phyloP scores from a whole-genome alignment of 371 early-diverging fungal species.

The Saksenaea oblongispora region DNA sequence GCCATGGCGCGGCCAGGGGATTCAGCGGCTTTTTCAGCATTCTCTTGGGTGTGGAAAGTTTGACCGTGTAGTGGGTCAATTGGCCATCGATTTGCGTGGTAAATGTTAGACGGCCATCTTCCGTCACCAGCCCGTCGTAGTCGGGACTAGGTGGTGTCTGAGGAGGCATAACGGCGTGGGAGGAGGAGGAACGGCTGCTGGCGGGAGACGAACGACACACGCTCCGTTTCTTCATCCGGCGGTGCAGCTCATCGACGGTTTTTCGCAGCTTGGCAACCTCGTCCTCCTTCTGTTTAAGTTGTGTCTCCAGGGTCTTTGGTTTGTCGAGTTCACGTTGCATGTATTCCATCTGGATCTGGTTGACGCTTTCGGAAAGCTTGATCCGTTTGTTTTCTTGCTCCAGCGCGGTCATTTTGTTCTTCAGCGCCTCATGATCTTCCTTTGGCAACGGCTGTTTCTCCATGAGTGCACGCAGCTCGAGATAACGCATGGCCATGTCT shows the following conservation, averaged over 20 bases:
- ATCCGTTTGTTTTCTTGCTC: constrained; percentile 33
- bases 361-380: constrained; percentile 27
- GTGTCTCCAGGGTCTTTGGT: background rate
- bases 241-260: background rate
- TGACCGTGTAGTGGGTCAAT: constrained; percentile 34
- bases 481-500: background rate
- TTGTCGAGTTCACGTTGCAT: constrained; percentile 21
- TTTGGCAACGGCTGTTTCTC: background rate
- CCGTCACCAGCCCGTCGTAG: constrained; percentile 17
- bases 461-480: background rate
- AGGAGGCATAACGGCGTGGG: background rate
- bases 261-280: background rate
- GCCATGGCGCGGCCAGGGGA: background rate
- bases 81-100: constrained; percentile 45
- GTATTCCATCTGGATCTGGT: constrained; percentile 31
- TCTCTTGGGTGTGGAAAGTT: constrained; percentile 17
- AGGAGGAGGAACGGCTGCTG: background rate
- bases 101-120: constrained; percentile 39
- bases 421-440: background rate
- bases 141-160: background rate
- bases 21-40: background rate
- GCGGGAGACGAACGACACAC: background rate
- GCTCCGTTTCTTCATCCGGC: background rate
- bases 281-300: background rate
- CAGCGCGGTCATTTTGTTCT: constrained; percentile 1